Conservation (phyloP, 2,329 filamentous ascomycete genomes). For the Exophiala sideris region DNA sequence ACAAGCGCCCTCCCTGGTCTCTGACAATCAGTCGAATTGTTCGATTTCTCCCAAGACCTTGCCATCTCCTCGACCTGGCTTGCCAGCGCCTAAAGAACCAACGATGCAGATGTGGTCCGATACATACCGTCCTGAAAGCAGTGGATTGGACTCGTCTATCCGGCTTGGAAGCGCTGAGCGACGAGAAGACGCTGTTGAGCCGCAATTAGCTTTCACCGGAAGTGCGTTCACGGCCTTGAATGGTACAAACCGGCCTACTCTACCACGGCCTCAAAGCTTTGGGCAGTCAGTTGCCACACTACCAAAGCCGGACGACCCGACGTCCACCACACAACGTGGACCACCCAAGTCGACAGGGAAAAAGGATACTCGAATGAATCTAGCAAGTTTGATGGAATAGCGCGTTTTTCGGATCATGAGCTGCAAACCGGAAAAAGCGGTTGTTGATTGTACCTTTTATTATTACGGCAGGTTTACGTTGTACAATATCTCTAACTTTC, state of each 20-base stretch:
- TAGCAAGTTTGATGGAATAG: conserved; percentile 21
- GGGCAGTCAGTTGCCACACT: background rate
- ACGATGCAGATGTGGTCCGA: conserved; percentile 14
- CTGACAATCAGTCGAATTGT: conserved; percentile 63
- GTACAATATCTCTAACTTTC: no score
- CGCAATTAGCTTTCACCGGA: no score
- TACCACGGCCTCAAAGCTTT: no score
- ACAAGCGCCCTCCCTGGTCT: conserved; percentile 65
- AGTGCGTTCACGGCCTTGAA: no score
- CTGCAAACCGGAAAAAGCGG: no score
- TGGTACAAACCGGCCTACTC: no score
- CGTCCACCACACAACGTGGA: background rate
- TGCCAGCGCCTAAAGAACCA: conserved; percentile 39
- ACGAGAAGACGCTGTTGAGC: background rate
- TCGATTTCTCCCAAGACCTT: conserved; percentile 55
- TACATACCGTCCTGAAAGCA: background rate
- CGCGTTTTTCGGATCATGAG: background rate
- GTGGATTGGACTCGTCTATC: background rate
- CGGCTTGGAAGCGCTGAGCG: background rate
- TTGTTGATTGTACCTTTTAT: no score
- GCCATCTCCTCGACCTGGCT: conserved; percentile 39
- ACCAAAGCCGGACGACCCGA: background rate
- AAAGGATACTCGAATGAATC: conserved; percentile 21
- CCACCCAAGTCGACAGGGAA: background rate
- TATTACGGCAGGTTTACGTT: no score